These are phyloP conservation scores for Solanum hybrid DNA, from an alignment of 305 asterid genomes.

Conservation along the genomic window DNA sequence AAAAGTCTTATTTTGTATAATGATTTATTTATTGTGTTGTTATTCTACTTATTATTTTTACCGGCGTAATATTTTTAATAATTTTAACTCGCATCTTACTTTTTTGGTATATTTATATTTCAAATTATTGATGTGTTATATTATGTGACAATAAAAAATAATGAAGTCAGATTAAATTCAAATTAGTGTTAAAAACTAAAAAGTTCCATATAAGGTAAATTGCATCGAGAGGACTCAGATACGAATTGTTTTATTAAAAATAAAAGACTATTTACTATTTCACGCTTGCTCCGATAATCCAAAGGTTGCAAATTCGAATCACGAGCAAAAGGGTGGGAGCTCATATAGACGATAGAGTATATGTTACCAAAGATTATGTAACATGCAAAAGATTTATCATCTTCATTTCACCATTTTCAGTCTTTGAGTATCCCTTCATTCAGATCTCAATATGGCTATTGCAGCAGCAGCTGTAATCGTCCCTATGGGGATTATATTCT, in stretches of 20 bases:
- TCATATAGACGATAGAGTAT: background rate
- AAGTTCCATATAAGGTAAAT: no score
- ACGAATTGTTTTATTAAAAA: background rate
- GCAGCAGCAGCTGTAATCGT: conserved; percentile 33
- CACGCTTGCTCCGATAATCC: no score
- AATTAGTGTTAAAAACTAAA: background rate
- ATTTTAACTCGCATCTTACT: background rate
- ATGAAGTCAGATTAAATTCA: accelerated
- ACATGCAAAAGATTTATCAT: background rate
- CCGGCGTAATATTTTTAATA: background rate
- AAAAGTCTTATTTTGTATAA: background rate
- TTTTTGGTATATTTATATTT: background rate
- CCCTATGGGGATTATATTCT: conserved; percentile 38
- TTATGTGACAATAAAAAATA: background rate
- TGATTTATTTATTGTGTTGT: background rate
- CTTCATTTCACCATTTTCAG: background rate
- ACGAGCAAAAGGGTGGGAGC: no score
- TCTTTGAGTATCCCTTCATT: background rate
- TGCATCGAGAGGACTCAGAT: no score
- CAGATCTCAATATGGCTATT: conserved; percentile 19
- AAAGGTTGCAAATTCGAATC: no score
- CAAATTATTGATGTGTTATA: background rate
- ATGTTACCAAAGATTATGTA: background rate
- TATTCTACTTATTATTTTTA: background rate
- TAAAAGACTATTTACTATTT: background rate